Evolutionary conservation across 202 grass and related monocot genomes (phyloP).

Genomic region (Elaeis oleifera): DNA sequence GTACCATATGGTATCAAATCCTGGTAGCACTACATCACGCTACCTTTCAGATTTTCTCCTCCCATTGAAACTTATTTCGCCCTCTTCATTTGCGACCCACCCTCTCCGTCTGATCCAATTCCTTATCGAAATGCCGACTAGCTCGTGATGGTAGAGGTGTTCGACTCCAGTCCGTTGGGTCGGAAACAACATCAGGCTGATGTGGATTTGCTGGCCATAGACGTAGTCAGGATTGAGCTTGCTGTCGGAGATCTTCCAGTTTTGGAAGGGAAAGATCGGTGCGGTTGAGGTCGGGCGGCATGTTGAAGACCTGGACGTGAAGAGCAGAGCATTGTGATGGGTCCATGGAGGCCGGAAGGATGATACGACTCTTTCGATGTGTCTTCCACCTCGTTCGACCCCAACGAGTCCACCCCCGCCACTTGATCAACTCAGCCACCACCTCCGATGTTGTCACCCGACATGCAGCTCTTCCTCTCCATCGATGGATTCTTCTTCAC

Average conservation of each 20-base stretch:
- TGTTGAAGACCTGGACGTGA: constrained; percentile 96
- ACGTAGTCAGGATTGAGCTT: constrained; percentile 63
- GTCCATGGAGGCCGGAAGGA: constrained; percentile 85
- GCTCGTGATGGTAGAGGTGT: constrained; percentile 40
- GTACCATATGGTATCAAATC: too few species aligned
- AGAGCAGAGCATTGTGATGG: constrained; percentile 58
- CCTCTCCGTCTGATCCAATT: too few species aligned
- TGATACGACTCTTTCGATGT: constrained; percentile 5
- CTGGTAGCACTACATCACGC: too few species aligned
- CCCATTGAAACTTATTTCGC: too few species aligned
- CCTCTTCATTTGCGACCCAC: too few species aligned
- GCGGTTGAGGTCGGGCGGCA: constrained; percentile 81
- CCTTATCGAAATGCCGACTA: background rate
- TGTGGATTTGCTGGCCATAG: constrained; percentile 44
- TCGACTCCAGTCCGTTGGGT: constrained; percentile 67
- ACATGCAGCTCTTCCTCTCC: constrained; percentile 34
- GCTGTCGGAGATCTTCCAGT: constrained; percentile 57
- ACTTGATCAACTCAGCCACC: constrained; percentile 24
- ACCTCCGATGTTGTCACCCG: constrained; percentile 16
- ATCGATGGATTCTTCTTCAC: background rate
- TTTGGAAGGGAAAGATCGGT: constrained; percentile 57
- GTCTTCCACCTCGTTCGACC: constrained; percentile 16
- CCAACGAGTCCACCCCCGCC: constrained; percentile 38
- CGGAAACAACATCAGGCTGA: constrained; percentile 62
- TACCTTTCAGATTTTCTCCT: too few species aligned